These are phyloP conservation scores for Striga asiatica DNA, from an alignment of 257 asterid genomes.

Conservation along the genomic window DNA sequence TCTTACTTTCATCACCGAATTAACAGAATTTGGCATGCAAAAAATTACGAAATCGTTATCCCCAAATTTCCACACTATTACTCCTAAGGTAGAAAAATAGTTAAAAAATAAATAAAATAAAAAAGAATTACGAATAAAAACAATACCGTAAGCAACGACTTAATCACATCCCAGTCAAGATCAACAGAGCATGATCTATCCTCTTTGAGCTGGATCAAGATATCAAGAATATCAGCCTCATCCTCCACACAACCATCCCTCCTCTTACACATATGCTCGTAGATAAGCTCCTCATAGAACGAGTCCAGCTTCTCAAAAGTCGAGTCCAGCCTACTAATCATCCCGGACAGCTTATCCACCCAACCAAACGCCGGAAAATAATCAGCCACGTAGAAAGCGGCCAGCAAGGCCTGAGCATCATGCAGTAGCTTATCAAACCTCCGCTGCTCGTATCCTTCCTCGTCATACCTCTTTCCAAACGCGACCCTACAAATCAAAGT, in stretches of 20 bases:
- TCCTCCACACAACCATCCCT: neutral
- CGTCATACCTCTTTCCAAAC: neutral
- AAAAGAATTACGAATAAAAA: too few relatives aligned
- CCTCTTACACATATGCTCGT: slow-evolving; percentile 10
- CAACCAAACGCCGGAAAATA: slow-evolving; percentile 9
- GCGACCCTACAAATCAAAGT: neutral
- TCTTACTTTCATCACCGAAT: too few relatives aligned
- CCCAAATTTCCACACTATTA: too few relatives aligned
- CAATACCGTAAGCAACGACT: slow-evolving; percentile 15
- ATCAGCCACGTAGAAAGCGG: slow-evolving; percentile 11
- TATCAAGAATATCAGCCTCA: slow-evolving; percentile 10
- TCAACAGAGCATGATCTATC: neutral
- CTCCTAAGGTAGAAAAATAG: too few relatives aligned
- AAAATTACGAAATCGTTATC: too few relatives aligned
- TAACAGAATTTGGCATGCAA: too few relatives aligned
- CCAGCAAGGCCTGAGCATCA: slow-evolving; percentile 1
- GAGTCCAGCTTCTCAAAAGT: neutral
- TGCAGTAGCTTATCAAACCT: slow-evolving; percentile 14
- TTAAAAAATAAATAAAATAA: too few relatives aligned
- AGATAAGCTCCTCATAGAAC: slow-evolving; percentile 15
- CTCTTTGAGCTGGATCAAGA: slow-evolving; percentile 13
- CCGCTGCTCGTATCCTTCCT: neutral
- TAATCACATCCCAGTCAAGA: slow-evolving; percentile 14
- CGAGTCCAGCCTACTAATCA: neutral
- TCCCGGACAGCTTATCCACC: slow-evolving; percentile 17